Percentiles rank a stretch among this genome's conserved stretches.
Evolutionary conservation across 75 land plant species (phyloP).

Genomic region (Pinus albicaulis): DNA sequence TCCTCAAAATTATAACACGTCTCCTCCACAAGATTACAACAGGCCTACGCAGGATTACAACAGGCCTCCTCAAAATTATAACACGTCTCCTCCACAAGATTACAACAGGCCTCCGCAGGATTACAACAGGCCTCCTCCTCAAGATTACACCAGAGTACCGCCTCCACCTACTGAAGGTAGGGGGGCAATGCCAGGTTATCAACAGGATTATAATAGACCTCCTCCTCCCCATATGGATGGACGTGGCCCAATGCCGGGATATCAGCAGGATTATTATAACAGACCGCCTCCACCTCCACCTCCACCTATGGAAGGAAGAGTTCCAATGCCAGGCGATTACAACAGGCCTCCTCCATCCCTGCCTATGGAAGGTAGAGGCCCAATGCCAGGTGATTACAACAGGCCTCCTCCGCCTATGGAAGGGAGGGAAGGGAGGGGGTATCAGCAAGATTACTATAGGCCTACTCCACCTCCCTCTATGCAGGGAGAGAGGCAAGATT

Average conservation of each 20-base stretch:
- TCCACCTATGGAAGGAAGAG: constrained; percentile 6
- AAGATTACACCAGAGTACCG: neutral
- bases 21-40: neutral
- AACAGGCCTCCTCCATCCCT: constrained; percentile 5
- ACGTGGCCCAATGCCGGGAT: neutral
- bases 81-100: neutral
- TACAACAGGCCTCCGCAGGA: neutral
- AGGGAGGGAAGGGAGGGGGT: neutral
- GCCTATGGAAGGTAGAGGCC: constrained; percentile 3
- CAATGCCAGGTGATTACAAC: neutral
- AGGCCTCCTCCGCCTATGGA: neutral
- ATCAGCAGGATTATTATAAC: constrained; percentile 1
- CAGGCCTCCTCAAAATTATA: neutral
- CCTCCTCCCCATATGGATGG: constrained; percentile 5
- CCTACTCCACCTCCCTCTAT: neutral
- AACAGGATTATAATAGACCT: constrained; percentile 2
- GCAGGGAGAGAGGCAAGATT: neutral
- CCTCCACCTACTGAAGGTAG: constrained; percentile 3
- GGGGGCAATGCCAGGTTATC: neutral
- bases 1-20: neutral
- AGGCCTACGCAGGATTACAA: neutral
- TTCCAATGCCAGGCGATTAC: neutral
- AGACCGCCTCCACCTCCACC: constrained; percentile 2
- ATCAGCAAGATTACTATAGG: constrained; percentile 5
- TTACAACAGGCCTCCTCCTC: neutral